Evolutionary conservation across 805 yeast species (phyloP), one percentile per base, ranked within the genome.

Genomic region (Jamesozyma jinghongensis): DNA sequence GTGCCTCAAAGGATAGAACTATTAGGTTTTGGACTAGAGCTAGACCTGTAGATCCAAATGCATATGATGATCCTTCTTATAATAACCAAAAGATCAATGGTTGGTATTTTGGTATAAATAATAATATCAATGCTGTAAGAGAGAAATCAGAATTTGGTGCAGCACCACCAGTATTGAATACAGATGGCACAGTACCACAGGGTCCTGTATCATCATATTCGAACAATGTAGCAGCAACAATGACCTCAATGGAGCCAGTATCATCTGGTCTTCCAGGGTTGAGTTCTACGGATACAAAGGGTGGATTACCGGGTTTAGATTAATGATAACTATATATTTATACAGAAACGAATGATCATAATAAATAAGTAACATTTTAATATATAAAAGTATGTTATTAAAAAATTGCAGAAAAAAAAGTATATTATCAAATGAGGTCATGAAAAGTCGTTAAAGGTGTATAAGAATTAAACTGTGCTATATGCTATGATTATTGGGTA

Each of bases 11-110:
- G 42, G 99, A 92, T 61, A 76, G 92, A 56, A 78, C 94, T 4
- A 85, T 94, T 19, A 66, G 97, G 41, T 85, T 94, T 63, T 92
- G 99, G 99, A 78, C 88, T 25, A 70, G 99, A 38, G 82, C 94
- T 1, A 71, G 94, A 56, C 96, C 97, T 2, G 81, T 80, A 50
- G 98, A 92, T 65, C 82, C 85, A 1, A 75, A 74, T 55, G 83
- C 85, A 3, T 86, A 77, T 65, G 76, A 79, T 48, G 95, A 85
- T 59, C 82, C 85, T 13, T 78, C 85, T 42, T 86, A 87, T 62
- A 81, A 85, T 14, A 70, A 75, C 57, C 75, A 74, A 33, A 75
- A 75, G 49, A 66, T 65, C 38, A 77, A 75, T 30, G 77, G 79
- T 5, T 75, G 80, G 80, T 69, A 63, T 50, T 68, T 66, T 45